Percentiles rank a stretch among this genome's conserved stretches.
These are phyloP conservation scores for Saussurea involucrata DNA, from an alignment of 129 eudicot genomes.

Conservation along the genomic window DNA sequence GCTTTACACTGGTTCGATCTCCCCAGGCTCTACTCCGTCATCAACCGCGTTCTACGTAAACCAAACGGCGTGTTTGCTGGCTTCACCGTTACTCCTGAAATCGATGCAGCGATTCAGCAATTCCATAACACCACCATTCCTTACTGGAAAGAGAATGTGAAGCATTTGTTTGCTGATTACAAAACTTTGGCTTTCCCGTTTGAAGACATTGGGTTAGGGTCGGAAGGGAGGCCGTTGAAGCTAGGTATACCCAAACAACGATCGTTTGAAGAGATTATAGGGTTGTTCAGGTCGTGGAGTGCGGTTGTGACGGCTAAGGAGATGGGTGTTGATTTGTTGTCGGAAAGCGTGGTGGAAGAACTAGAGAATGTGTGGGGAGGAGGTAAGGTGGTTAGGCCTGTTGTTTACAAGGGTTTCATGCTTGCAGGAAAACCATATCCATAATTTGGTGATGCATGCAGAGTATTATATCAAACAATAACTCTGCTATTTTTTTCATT, in stretches of 20 bases:
- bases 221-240: slow-evolving; percentile 35
- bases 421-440: slow-evolving; percentile 25
- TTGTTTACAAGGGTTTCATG: slow-evolving; percentile 46
- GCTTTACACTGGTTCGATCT: slow-evolving; percentile 73
- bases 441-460: too few relatives aligned
- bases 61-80: slow-evolving; percentile 46
- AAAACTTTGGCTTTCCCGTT: slow-evolving; percentile 43
- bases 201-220: slow-evolving; percentile 40
- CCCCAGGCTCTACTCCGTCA: slow-evolving; percentile 38
- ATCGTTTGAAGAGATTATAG: slow-evolving; percentile 36
- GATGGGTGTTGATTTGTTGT: slow-evolving; percentile 49
- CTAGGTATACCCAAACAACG: slow-evolving; percentile 37
- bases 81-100: slow-evolving; percentile 29
- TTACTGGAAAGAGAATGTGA: slow-evolving; percentile 37
- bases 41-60: slow-evolving; percentile 35
- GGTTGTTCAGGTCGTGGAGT: slow-evolving; percentile 43
- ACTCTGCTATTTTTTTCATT: too few relatives aligned
- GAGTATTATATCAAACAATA: too few relatives aligned
- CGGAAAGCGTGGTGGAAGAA: slow-evolving; percentile 35
- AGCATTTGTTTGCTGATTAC: slow-evolving; percentile 37
- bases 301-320: slow-evolving; percentile 50
- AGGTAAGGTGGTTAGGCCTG: slow-evolving; percentile 31
- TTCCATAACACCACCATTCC: slow-evolving; percentile 36
- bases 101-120: slow-evolving; percentile 33
- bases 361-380: slow-evolving; percentile 57